Conservation (phyloP, 1,139 yeast genomes). For the Geotrichum aggregatum region DNA sequence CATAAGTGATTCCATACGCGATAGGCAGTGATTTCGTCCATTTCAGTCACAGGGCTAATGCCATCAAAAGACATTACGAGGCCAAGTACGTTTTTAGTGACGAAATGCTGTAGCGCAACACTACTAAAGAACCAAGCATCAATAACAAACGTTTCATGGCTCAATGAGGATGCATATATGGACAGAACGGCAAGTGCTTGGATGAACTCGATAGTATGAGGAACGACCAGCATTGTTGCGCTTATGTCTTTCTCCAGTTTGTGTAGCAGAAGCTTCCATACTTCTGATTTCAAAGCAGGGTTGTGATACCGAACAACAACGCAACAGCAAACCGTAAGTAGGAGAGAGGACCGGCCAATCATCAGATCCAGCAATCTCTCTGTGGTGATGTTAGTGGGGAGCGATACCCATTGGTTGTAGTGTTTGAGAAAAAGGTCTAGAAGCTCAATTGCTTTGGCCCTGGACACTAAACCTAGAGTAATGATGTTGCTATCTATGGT, state of each 20-base stretch:
- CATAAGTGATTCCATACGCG: slow-evolving; percentile 72
- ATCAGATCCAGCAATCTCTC: slow-evolving; percentile 51
- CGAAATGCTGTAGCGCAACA: slow-evolving; percentile 54
- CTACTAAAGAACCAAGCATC: slow-evolving; percentile 64
- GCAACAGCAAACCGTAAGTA: slow-evolving; percentile 63
- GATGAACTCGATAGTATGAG: slow-evolving; percentile 53
- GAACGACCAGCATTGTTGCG: slow-evolving; percentile 43
- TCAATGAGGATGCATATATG: slow-evolving; percentile 56
- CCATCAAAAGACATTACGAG: slow-evolving; percentile 36
- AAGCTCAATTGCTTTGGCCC: slow-evolving; percentile 48
- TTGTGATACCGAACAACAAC: slow-evolving; percentile 54
- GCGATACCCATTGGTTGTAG: slow-evolving; percentile 75
- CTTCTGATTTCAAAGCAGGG: slow-evolving; percentile 39
- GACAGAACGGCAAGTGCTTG: slow-evolving; percentile 63
- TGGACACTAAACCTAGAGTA: slow-evolving; percentile 47
- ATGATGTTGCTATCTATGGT: slow-evolving; percentile 45
- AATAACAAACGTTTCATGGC: slow-evolving; percentile 46
- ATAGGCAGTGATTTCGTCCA: slow-evolving; percentile 50
- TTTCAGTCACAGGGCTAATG: slow-evolving; percentile 42
- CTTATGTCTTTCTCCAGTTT: slow-evolving; percentile 47
- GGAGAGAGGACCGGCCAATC: slow-evolving; percentile 53
- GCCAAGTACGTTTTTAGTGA: slow-evolving; percentile 46
- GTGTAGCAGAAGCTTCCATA: slow-evolving; percentile 39
- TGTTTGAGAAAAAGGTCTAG: slow-evolving; percentile 55
- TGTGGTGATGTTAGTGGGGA: slow-evolving; percentile 54